These are phyloP conservation scores for Penicillium digitatum DNA, from an alignment of 2,329 filamentous ascomycete genomes.

Conservation along the genomic window DNA sequence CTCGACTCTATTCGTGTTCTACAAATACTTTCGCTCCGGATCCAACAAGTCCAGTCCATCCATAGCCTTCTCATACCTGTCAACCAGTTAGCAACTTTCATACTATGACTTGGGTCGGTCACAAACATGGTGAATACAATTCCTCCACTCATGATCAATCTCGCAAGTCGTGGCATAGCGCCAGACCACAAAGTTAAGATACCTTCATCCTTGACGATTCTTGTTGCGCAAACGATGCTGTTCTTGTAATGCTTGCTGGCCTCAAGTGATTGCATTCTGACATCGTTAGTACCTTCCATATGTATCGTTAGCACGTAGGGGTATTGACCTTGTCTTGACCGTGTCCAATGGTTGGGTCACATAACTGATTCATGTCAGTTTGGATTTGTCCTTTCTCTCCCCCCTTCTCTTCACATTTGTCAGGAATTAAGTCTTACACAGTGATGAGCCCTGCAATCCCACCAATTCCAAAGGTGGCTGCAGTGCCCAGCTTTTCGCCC, in stretches of 20 bases:
- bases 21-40: constrained; percentile 80
- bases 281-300: constrained; percentile 10
- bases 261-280: constrained; percentile 91
- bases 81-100: constrained; percentile 13
- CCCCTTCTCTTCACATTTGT: neutral
- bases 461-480: constrained; percentile 87
- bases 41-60: constrained; percentile 76
- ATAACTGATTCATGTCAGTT: constrained; percentile 36
- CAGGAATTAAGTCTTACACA: constrained; percentile 52
- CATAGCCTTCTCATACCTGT: constrained; percentile 87
- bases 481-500: constrained; percentile 84
- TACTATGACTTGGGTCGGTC: neutral
- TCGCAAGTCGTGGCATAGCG: constrained; percentile 76
- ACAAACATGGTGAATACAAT: constrained; percentile 91
- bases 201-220: constrained; percentile 86
- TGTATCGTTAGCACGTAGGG: neutral
- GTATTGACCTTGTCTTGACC: constrained; percentile 69
- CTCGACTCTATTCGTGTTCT: constrained; percentile 19
- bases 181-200: constrained; percentile 91
- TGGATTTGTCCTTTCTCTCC: neutral
- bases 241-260: constrained; percentile 78
- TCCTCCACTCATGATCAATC: constrained; percentile 85
- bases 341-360: constrained; percentile 74
- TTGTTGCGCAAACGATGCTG: constrained; percentile 73
- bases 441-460: constrained; percentile 86